Conservation (phyloP, 768 basidiomycete species). For the Leccinum incarnatum region DNA sequence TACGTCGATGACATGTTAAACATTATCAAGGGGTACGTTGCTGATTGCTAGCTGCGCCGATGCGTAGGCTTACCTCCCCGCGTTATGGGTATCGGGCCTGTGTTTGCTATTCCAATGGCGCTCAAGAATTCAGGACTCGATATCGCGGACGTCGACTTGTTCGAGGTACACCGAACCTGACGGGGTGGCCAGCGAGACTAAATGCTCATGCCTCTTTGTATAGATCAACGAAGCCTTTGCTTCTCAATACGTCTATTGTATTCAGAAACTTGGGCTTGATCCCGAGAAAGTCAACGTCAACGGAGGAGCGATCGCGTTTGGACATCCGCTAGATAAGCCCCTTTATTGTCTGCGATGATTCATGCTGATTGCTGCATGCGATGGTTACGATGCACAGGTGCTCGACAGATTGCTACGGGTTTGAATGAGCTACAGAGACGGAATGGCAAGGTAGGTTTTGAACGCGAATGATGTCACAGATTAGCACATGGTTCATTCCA, state of each 20-base stretch:
- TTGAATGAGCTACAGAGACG: constrained; percentile 69
- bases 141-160: constrained; percentile 71
- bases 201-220: background rate
- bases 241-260: constrained; percentile 73
- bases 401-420: constrained; percentile 81
- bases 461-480: background rate
- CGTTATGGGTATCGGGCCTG: constrained; percentile 87
- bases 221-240: constrained; percentile 94
- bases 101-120: constrained; percentile 77
- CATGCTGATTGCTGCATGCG: constrained; percentile 12
- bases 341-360: background rate
- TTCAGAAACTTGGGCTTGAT: constrained; percentile 62
- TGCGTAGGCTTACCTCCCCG: constrained; percentile 65
- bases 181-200: background rate
- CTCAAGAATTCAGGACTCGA: constrained; percentile 65
- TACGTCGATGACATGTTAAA: constrained; percentile 20
- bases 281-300: constrained; percentile 79
- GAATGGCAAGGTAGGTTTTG: constrained; percentile 53
- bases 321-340: constrained; percentile 76
- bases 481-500: background rate
- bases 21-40: background rate
- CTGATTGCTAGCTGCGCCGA: background rate
- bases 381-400: constrained; percentile 72
- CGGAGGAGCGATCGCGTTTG: constrained; percentile 87
- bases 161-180: constrained; percentile 49